Evolutionary conservation across 2,329 filamentous ascomycete species (phyloP), one percentile per base, ranked within the genome.

Genomic region (Bipolaris gigantea): DNA sequence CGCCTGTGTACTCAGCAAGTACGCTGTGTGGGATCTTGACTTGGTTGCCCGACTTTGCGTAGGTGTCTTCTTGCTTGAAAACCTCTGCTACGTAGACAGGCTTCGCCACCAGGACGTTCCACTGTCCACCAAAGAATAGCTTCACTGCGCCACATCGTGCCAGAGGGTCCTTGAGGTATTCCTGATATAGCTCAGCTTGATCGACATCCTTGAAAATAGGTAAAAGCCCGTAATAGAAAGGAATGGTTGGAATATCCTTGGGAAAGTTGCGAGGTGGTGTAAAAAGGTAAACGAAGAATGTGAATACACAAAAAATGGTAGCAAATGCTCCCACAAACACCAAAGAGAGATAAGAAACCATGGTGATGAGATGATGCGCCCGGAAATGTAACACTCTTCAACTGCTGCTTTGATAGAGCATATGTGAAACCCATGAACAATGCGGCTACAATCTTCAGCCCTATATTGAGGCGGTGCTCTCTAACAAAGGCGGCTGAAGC

Each of bases 101-200:
- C 4, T 73, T 73, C 42, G 75, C 76, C 0, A 81, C 75, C 10
- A 82, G 65, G 3, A 82, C 68, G 42, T 79, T 80, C 80, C 80
- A 82, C 36, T 73, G 74, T 0, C 76, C 78, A 1, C 75, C 79
- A 32, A 80, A 80, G 68, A 79, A 81, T 25, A 81, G 66, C 51
- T 79, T 76, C 16, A 81, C 79, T 1, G 79, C 79, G 4, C 80
- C 76, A 41, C 76, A 71, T n/a, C 65, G 66, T 9, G 66, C 65
- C 5, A 77, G 62, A 2, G 75, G 76, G 48, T 67, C 60, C 34
- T 75, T 69, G 39, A 79, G 70, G 59, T 78, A 77, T 46, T 63
- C 54, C 11, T 58, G 62, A 59, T 76, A 79, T 5, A 76, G 70
- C 15, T 77, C 71, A 4, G 73, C 69, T 61, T 80, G 77, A 51